Percentiles rank a stretch among this genome's conserved stretches.
phyloP scores from a whole-genome alignment of 2,329 filamentous ascomycete genomes.

The Cadophora luteo-olivacea region DNA sequence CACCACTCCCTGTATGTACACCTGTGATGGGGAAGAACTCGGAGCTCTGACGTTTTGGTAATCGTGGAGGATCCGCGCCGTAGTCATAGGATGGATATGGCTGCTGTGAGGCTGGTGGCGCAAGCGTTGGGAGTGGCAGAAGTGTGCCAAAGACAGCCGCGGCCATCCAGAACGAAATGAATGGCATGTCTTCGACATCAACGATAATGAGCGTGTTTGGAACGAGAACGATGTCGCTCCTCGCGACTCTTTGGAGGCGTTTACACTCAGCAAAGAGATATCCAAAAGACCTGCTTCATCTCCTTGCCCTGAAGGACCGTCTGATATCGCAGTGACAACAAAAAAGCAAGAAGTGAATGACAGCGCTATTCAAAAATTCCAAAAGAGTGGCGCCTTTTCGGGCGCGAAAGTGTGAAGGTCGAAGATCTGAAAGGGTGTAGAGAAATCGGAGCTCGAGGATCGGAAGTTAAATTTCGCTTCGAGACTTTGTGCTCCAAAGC shows the following conservation, averaged over 20 bases:
- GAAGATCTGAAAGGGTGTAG: background rate
- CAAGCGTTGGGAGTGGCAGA: background rate
- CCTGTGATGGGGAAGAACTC: slow-evolving; percentile 32
- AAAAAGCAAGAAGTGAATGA: background rate
- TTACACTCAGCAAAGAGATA: background rate
- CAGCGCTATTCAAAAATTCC: background rate
- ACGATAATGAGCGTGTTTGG: background rate
- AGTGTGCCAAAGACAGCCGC: background rate
- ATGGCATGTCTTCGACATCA: slow-evolving; percentile 16
- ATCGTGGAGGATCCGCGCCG: slow-evolving; percentile 24
- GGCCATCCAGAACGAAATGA: background rate
- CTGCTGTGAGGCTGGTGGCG: background rate
- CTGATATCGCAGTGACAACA: background rate
- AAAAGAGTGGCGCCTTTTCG: background rate
- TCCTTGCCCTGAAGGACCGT: background rate
- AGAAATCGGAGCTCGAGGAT: background rate
- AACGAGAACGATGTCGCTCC: background rate
- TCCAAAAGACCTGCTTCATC: background rate
- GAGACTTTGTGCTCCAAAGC: background rate
- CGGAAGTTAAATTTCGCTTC: background rate
- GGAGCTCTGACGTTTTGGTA: slow-evolving; percentile 31
- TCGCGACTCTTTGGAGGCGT: background rate
- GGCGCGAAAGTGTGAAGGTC: background rate
- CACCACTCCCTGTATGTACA: slow-evolving; percentile 28
- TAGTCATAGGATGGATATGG: slow-evolving; percentile 35